Evolutionary conservation across 2,329 filamentous ascomycete species (phyloP), one percentile per base, ranked within the genome.

Genomic region (Zymoseptoria pseudotritici): DNA sequence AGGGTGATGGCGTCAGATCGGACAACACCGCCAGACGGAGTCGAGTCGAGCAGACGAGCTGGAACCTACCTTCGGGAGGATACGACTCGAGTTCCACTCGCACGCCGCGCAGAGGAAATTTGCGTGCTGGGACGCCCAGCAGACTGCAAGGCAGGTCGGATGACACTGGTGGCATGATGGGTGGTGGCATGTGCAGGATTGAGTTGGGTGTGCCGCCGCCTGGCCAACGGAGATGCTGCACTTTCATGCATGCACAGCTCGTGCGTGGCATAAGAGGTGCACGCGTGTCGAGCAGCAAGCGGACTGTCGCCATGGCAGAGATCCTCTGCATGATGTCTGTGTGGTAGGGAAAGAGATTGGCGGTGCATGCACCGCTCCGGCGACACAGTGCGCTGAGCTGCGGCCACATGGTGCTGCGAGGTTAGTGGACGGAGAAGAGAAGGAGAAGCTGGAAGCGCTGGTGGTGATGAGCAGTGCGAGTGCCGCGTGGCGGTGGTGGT

Each of bases 1-100:
- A 62, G 55, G 21, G 46, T 56, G 60, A 22, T 50, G 49, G 54
- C 50, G 60, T 46, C 11, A 13, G 10, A 46, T 3, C 3, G 13
- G 36, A 46, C 36, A 17, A 46, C 5, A 17, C 7, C 36, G 36
- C 36, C 5, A 13, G 36, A 46, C 36, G 36, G 36, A 46, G 36
- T 42, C 36, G 36, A 42, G 36, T 42, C 36, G 36, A 42, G 36
- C 36, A 42, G 36, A 42, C 36, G 36, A 42, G 17, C 26, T 42
- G 17, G 4, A 10, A 17, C 17, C 13, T 46, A 46, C 36, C 36
- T 46, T 46, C 36, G 13, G 36, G 36, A 46, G 13, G 10, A 46
- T 7, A 46, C 17, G 13, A 46, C 13, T 46, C 36, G 13, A 46
- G 17, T n/a, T 17, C 17, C 36, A n/a, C 1, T n/a, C 36, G 36